Percentiles rank a stretch among this genome's conserved stretches.
Evolutionary conservation across 1,139 yeast genomes (phyloP).

Genomic region (Pichia terricola): DNA sequence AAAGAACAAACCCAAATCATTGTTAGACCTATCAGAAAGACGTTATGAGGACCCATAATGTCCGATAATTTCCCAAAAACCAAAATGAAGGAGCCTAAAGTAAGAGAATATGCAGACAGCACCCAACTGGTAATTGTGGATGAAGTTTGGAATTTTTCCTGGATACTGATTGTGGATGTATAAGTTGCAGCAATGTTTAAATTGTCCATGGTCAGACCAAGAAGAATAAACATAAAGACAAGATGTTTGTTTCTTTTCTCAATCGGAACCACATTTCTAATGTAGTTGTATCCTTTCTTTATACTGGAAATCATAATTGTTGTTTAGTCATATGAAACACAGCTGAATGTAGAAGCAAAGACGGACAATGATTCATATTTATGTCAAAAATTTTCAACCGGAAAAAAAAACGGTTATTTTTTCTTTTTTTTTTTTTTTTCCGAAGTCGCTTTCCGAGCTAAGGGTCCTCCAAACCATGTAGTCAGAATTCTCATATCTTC

Average conservation of each 20-base stretch:
- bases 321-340: too few species aligned
- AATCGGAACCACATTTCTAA: conserved; percentile 11
- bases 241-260: conserved; percentile 13
- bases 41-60: conserved; percentile 27
- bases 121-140: conserved; percentile 28
- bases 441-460: too few species aligned
- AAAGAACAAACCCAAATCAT: conserved; percentile 23
- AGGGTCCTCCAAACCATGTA: too few species aligned
- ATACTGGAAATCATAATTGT: too few species aligned
- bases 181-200: conserved; percentile 25
- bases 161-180: conserved; percentile 20
- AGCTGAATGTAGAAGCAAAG: too few species aligned
- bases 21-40: conserved; percentile 18
- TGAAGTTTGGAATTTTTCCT: conserved; percentile 18
- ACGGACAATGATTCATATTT: too few species aligned
- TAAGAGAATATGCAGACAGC: conserved; percentile 30
- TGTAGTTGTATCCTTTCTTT: too few species aligned
- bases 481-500: too few species aligned
- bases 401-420: too few species aligned
- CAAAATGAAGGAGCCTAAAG: conserved; percentile 30
- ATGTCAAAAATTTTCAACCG: too few species aligned
- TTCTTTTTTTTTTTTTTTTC: too few species aligned
- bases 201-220: conserved; percentile 20
- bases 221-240: conserved; percentile 12
- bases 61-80: conserved; percentile 31